Evolutionary conservation across 192 early-diverging fungal species (phyloP), one percentile per base, ranked within the genome.

Genomic region (Coemansia sp.): DNA sequence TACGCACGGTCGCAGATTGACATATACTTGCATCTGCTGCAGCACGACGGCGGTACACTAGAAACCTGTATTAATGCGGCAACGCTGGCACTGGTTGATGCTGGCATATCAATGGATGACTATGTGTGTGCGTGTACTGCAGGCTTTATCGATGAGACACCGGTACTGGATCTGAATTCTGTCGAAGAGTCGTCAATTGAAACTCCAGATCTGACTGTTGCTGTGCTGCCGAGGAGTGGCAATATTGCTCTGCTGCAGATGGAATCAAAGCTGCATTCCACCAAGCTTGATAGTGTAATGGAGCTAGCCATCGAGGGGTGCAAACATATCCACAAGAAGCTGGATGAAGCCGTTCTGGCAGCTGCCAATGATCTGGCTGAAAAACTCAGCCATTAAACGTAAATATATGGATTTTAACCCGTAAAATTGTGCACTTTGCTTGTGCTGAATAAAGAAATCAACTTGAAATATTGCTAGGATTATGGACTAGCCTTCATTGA

Each of bases 1-100:
- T 96, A 88, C 62, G 88, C 94, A 37, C 85, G 92, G 21, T 94
- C 94, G 21, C 92, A 97, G 76, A 96, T 99, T 61, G 91, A 92
- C 51, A 91, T 99, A 41, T 93, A 91, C 65, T 67, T 97, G 24
- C 95, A 99, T 68, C 72, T 97, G 14, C 80, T 99, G 63, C 97
- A 99, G 69, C 85, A 89, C 60, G 97, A 99, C 64, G 97, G 97
- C 41, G 95, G 93, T 57, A 82, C 70, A 35, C 72, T 91, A 29
- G 89, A 91, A 56, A 80, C 89, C 2, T 93, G 88, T 60, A 91
- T 92, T 35, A 94, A 94, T 68, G 91, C 92, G 21, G 86, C 92
- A 1, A 94, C 90, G 8, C 68, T 94, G 82, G 92, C 92, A 2
- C 66, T 94, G 47, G 85, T 92, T 7, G 90, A 94, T 63, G 92